Evolutionary conservation across 257 asterid species (phyloP), one percentile per base, ranked within the genome.

Genomic region (Solanum bulbocastanum): DNA sequence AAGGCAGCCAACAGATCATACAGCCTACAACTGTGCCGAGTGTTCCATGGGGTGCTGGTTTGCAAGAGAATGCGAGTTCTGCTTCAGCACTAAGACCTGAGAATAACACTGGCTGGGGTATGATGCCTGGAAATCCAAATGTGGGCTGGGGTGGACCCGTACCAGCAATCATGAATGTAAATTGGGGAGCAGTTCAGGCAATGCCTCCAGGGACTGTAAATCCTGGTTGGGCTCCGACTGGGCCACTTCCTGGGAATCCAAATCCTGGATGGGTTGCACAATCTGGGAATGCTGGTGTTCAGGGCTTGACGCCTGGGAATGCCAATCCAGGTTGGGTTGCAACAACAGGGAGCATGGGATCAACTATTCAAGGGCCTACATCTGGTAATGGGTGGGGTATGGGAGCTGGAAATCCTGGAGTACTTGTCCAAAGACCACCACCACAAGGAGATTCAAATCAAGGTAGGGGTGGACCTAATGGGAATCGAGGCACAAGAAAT

Each of bases 121-220:
- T 93, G 40, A 49, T 92, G 91, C 98, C 86, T 74, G 89, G 93
- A 27, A 95, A 88, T 88, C 93, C 93, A 9, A 95, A 94, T 89
- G 89, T 90, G 92, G 95, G 96, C 25, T 95, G 98, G 96, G 94
- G 84, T 81, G 93, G 94, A 86, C 92, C 93, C 2, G 86, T 88
- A 10, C 92, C 94, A 36, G 92, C 86, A 25, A 86, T 84, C 84
- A 84, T 93, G n/a, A 96, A 93, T 85, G 87, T 91, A 89, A 92
- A 87, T 58, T 93, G 95, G 98, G 94, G 72, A 25, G 92, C 95
- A 7, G 65, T 92, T 91, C 98, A 88, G 86, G 93, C 68, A 30
- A 93, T 93, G 13, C 89, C 89, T 25, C 82, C 95, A 44, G 93
- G 90, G 84, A 93, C 89, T 88, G 52, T 93, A 65, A 85, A 86